Conservation (phyloP, 164 flowering plant genomes). For the Kingdonia uniflora region DNA sequence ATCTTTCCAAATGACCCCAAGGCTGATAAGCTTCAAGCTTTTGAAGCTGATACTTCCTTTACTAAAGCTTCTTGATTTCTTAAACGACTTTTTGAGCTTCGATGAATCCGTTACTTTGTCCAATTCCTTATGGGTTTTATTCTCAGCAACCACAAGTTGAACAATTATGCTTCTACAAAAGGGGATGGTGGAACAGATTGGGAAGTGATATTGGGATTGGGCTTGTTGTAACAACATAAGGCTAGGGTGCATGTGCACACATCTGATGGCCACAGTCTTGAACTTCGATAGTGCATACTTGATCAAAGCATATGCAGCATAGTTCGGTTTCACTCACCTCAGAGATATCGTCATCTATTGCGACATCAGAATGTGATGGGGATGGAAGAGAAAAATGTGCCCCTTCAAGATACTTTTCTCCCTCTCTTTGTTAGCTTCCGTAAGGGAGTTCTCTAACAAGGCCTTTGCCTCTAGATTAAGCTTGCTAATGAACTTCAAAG, state of each 20-base stretch:
- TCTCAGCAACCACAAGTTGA: slow-evolving; percentile 52
- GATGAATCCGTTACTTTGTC: slow-evolving; percentile 37
- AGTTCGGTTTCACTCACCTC: slow-evolving; percentile 75
- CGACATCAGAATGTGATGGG: too few species aligned
- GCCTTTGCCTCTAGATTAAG: slow-evolving; percentile 80
- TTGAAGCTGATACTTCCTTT: slow-evolving; percentile 91
- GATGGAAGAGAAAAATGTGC: slow-evolving; percentile 38
- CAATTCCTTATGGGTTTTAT: slow-evolving; percentile 16
- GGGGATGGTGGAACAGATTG: slow-evolving; percentile 64
- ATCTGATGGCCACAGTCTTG: too few species aligned
- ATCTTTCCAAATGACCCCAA: too few species aligned
- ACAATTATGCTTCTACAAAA: slow-evolving; percentile 83
- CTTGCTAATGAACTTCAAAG: too few species aligned
- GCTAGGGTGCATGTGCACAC: too few species aligned
- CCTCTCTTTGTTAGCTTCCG: slow-evolving; percentile 82
- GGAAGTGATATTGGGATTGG: slow-evolving; percentile 49
- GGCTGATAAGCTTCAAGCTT: slow-evolving; percentile 48
- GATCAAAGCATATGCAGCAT: slow-evolving; percentile 94
- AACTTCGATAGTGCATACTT: slow-evolving; percentile 84
- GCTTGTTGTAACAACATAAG: too few species aligned
- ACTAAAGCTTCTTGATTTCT: slow-evolving; percentile 42
- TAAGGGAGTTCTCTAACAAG: slow-evolving; percentile 68
- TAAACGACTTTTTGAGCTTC: slow-evolving; percentile 33
- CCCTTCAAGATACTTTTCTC: slow-evolving; percentile 71
- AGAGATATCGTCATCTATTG: slow-evolving; percentile 44